These are phyloP conservation scores for Amanita polypyramis DNA, from an alignment of 768 basidiomycete species.

Conservation along the genomic window DNA sequence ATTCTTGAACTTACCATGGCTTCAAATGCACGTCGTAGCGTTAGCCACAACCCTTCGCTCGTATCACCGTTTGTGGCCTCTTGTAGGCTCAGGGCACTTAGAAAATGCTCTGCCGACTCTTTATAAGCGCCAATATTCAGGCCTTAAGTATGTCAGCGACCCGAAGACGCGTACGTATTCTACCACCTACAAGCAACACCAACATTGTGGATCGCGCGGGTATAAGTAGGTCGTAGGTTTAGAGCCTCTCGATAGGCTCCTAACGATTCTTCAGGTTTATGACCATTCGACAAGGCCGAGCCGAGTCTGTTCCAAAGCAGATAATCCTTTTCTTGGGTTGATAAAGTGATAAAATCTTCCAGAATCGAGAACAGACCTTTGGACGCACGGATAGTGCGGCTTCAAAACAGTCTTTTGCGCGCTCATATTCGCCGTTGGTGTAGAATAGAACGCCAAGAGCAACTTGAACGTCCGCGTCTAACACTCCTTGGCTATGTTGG, in stretches of 20 bases:
- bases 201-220: conserved; percentile 94
- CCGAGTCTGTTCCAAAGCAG: conserved; percentile 93
- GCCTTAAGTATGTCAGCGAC: conserved; percentile 34
- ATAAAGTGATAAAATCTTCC: conserved; percentile 11
- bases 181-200: conserved; percentile 83
- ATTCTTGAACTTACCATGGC: conserved; percentile 54
- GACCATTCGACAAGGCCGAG: conserved; percentile 89
- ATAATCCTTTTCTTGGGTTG: conserved; percentile 51
- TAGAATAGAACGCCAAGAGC: conserved; percentile 92
- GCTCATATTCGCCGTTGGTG: conserved; percentile 74
- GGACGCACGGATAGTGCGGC: conserved; percentile 75
- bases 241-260: conserved; percentile 87
- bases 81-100: conserved; percentile 76
- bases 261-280: conserved; percentile 87
- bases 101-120: conserved; percentile 94
- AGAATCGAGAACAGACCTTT: conserved; percentile 24
- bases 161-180: conserved; percentile 1
- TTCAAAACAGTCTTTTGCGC: conserved; percentile 91
- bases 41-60: conserved; percentile 84
- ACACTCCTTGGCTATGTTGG: conserved; percentile 61
- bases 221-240: conserved; percentile 87
- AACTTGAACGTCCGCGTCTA: conserved; percentile 89
- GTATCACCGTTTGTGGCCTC: conserved; percentile 58
- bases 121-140: conserved; percentile 92
- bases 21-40: conserved; percentile 70